Evolutionary conservation across 768 basidiomycete species (phyloP).

Genomic region (Suillus placidus): DNA sequence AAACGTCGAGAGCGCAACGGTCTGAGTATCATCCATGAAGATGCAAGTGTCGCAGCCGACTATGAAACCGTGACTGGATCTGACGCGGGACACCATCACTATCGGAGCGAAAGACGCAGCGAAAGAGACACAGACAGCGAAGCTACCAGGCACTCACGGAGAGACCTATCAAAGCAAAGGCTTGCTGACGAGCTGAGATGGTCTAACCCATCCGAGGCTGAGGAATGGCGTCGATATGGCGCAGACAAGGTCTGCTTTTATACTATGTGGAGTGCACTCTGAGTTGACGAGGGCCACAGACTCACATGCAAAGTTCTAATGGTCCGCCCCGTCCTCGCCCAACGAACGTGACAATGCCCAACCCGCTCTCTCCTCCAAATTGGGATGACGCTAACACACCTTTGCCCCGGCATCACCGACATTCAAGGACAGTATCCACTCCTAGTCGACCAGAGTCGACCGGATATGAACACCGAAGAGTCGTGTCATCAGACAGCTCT

Average conservation of each 20-base stretch:
- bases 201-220: slow-evolving; percentile 34
- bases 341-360: slow-evolving; percentile 24
- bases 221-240: slow-evolving; percentile 34
- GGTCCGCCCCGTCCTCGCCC: slow-evolving; percentile 23
- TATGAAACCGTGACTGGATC: slow-evolving; percentile 26
- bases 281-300: slow-evolving; percentile 16
- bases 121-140: slow-evolving; percentile 20
- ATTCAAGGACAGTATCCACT: slow-evolving; percentile 20
- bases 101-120: slow-evolving; percentile 8
- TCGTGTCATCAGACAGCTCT: slow-evolving; percentile 36
- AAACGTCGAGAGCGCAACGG: slow-evolving; percentile 28
- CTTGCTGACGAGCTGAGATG: slow-evolving; percentile 40
- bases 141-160: slow-evolving; percentile 18
- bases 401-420: slow-evolving; percentile 29
- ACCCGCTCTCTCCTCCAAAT: slow-evolving; percentile 30
- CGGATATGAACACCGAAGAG: slow-evolving; percentile 21
- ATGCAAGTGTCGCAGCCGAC: slow-evolving; percentile 28
- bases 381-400: slow-evolving; percentile 15
- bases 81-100: slow-evolving; percentile 17
- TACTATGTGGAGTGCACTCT: neutral
- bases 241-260: slow-evolving; percentile 21
- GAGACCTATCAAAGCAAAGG: slow-evolving; percentile 28
- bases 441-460: slow-evolving; percentile 14
- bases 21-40: slow-evolving; percentile 37
- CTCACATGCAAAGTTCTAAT: slow-evolving; percentile 18